These are phyloP conservation scores for Ascobolus immersus DNA, from an alignment of 495 filamentous ascomycete species.

Conservation along the genomic window DNA sequence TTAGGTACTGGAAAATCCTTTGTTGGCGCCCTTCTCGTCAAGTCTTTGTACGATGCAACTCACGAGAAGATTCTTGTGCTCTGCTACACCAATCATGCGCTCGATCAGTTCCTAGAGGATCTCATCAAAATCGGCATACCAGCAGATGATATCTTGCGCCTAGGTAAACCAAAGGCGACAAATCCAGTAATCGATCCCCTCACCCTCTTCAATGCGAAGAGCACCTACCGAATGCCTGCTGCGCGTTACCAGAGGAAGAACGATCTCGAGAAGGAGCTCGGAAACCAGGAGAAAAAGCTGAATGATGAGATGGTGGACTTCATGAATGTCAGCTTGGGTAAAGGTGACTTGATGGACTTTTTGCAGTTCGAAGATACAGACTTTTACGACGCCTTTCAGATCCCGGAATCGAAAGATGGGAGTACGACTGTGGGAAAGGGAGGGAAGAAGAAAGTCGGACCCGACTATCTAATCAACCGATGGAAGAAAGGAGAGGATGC, in stretches of 20 bases:
- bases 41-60: slow-evolving; percentile 28
- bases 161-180: slow-evolving; percentile 52
- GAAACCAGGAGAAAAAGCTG: not conserved
- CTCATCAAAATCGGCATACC: slow-evolving; percentile 34
- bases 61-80: slow-evolving; percentile 33
- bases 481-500: slow-evolving; percentile 30
- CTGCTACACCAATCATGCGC: slow-evolving; percentile 36
- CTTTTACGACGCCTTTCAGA: slow-evolving; percentile 31
- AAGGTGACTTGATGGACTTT: slow-evolving; percentile 27
- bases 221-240: too few relatives aligned
- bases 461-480: slow-evolving; percentile 28
- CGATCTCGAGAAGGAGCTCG: not conserved
- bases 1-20: slow-evolving; percentile 62
- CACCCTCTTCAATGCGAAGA: too few relatives aligned
- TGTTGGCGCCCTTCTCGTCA: slow-evolving; percentile 41
- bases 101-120: slow-evolving; percentile 47
- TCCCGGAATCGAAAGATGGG: slow-evolving; percentile 22
- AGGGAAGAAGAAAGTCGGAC: slow-evolving; percentile 21
- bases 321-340: not conserved
- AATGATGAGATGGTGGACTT: not conserved
- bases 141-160: slow-evolving; percentile 28
- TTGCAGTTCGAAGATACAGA: slow-evolving; percentile 34
- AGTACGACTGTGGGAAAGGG: slow-evolving; percentile 23
- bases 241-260: too few relatives aligned
- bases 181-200: slow-evolving; percentile 28